These are phyloP conservation scores for Penicillium odoratum DNA, from an alignment of 495 filamentous ascomycete genomes.

Conservation along the genomic window DNA sequence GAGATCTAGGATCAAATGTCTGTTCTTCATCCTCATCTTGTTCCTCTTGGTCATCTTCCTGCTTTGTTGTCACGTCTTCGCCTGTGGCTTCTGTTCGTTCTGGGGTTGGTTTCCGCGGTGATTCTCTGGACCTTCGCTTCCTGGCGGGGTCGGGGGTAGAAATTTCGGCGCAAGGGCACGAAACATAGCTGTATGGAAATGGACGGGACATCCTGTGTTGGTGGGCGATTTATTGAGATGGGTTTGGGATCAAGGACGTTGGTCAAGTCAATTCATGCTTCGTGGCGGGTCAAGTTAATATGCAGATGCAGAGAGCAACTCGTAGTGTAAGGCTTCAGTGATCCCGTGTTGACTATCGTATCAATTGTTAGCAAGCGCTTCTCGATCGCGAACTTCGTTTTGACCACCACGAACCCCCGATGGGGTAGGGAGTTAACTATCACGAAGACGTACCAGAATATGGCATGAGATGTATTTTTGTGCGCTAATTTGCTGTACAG, in stretches of 20 bases:
- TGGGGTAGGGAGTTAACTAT: constrained; percentile 4
- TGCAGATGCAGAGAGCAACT: background rate
- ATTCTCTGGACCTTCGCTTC: constrained; percentile 41
- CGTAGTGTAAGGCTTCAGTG: background rate
- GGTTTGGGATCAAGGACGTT: constrained; percentile 2
- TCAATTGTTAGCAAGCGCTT: background rate
- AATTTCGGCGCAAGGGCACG: constrained; percentile 82
- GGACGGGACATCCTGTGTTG: constrained; percentile 61
- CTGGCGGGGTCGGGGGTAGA: constrained; percentile 41
- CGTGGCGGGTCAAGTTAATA: constrained; percentile 4
- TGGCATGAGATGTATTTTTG: background rate
- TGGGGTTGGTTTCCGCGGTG: constrained; percentile 41
- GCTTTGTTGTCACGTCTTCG: constrained; percentile 17
- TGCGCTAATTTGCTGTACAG: background rate
- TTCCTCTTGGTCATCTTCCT: constrained; percentile 5
- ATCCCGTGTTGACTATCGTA: background rate
- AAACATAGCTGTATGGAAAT: constrained; percentile 88
- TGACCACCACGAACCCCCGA: background rate
- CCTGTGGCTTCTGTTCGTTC: constrained; percentile 29
- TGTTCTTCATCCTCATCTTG: constrained; percentile 67
- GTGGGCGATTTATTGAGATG: background rate
- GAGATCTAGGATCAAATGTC: constrained; percentile 81
- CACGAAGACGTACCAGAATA: constrained; percentile 10
- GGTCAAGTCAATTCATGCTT: constrained; percentile 25
- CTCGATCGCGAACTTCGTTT: background rate